Evolutionary conservation across 1,284 basidiomycete genomes (phyloP), one percentile per base, ranked within the genome.

Genomic region (Naganishia liquefaciens): DNA sequence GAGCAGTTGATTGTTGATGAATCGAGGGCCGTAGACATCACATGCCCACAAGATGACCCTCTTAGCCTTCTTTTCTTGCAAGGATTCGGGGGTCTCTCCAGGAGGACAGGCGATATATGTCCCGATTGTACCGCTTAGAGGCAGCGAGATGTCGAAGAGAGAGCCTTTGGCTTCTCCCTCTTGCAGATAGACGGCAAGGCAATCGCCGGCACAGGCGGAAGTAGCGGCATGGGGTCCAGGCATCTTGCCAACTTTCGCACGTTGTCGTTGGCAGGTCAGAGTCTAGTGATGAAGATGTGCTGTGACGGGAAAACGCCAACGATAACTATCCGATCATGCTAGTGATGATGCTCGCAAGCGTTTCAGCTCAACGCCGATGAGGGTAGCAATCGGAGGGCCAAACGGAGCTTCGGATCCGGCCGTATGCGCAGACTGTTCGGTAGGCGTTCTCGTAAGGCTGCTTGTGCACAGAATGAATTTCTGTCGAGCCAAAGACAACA

Each of bases 1-100:
- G 5, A 68, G 49, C n/a, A 63, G 23, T 25, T 62, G 60, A 46
- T 68, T 68, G 42, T 68, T 68, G 11, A 66, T 63, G 44, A 60
- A 68, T 7, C 52, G n/a, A 2, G 67, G 67, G n/a, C 67, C 67
- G 28, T 65, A 68, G 7, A 68, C 64, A 44, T 68, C 67, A 9
- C 30, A 15, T 19, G 30, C 39, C 61, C 60, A 65, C 6, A 68
- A 30, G 15, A 68, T 54, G 23, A 68, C 57, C 33, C 61, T 60
- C 21, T 63, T 40, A 23, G 47, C 54, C 44, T 68, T 68, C 15
- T 63, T 42, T 15, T 43, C 23, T 25, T 54, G 58, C 23, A 65
- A 15, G 10, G 28, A 19, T 6, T 63, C 64, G 25, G 53, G 17
- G 5, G 64, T 64, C 23, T 42, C 33, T 9, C 57, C 52, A 6